These are phyloP conservation scores for Nyctanthes arbortristis DNA, from an alignment of 257 asterid species.

Conservation along the genomic window DNA sequence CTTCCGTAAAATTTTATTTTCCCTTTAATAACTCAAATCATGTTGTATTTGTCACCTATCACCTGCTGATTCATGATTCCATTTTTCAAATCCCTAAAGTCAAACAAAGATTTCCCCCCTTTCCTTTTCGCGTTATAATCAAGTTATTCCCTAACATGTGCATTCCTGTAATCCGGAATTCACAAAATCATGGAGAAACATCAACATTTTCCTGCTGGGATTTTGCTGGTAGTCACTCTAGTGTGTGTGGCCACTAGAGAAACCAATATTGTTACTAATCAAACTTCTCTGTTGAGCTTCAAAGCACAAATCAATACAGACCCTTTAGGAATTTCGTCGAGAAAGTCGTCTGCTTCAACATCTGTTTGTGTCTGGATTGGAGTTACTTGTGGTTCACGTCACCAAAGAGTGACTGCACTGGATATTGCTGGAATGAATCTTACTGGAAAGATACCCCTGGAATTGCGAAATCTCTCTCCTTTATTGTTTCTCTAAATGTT, in stretches of 20 bases:
- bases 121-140: too few species aligned
- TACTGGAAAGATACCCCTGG: slow-evolving; percentile 26
- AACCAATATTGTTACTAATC: slow-evolving; percentile 30
- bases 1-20: too few species aligned
- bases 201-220: slow-evolving; percentile 5
- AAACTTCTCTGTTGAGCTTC: slow-evolving; percentile 32
- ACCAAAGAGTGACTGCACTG: slow-evolving; percentile 31
- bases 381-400: too few species aligned
- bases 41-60: too few species aligned
- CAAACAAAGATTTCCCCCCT: too few species aligned
- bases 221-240: not conserved
- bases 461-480: slow-evolving; percentile 35
- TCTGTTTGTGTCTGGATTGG: slow-evolving; percentile 38
- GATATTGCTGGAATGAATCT: slow-evolving; percentile 29
- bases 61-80: too few species aligned
- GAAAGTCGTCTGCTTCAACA: slow-evolving; percentile 28
- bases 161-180: too few species aligned
- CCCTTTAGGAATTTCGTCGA: slow-evolving; percentile 20
- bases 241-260: not conserved
- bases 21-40: too few species aligned
- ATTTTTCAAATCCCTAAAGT: too few species aligned
- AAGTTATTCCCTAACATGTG: too few species aligned
- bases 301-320: slow-evolving; percentile 29
- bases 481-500: slow-evolving; percentile 30
- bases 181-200: not conserved